Evolutionary conservation across 257 asterid genomes (phyloP).

Genomic region (Penstemon eatonii): DNA sequence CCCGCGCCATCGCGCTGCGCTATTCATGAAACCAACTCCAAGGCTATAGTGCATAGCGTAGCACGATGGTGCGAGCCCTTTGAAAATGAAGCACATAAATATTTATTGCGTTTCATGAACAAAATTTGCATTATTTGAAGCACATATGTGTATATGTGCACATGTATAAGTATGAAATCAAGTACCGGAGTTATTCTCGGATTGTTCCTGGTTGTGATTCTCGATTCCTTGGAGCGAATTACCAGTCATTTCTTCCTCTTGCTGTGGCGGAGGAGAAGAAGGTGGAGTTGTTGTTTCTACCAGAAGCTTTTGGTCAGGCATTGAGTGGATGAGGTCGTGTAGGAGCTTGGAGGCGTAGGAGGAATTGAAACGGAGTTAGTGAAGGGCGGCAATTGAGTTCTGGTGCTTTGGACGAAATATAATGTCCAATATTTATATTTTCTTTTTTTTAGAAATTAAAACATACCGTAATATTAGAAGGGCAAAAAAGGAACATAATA

Average conservation of each 20-base stretch:
- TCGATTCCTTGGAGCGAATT: slow-evolving; percentile 50
- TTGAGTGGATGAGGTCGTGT: slow-evolving; percentile 44
- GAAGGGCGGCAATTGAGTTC: too few species aligned
- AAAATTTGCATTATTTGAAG: too few species aligned
- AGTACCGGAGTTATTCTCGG: slow-evolving; percentile 45
- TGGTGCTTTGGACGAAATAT: slow-evolving; percentile 25
- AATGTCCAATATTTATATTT: slow-evolving; percentile 18
- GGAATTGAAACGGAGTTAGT: slow-evolving; percentile 48
- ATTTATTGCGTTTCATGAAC: too few species aligned
- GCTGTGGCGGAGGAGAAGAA: slow-evolving; percentile 45
- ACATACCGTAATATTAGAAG: too few species aligned
- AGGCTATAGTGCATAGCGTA: too few species aligned
- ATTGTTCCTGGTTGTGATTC: slow-evolving; percentile 50
- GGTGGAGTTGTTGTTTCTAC: slow-evolving; percentile 50
- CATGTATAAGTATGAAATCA: too few species aligned
- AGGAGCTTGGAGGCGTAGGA: slow-evolving; percentile 40
- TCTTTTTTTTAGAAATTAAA: too few species aligned
- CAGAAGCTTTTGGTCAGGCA: slow-evolving; percentile 81
- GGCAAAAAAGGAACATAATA: too few species aligned
- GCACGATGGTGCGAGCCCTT: too few species aligned
- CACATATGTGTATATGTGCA: slow-evolving; percentile 28
- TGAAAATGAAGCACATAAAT: too few species aligned
- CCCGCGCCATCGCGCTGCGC: too few species aligned
- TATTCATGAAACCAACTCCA: too few species aligned
- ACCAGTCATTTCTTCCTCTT: slow-evolving; percentile 48